These are phyloP conservation scores for Blastobotrys indianensis DNA, from an alignment of 1,139 yeast genomes.

Conservation along the genomic window DNA sequence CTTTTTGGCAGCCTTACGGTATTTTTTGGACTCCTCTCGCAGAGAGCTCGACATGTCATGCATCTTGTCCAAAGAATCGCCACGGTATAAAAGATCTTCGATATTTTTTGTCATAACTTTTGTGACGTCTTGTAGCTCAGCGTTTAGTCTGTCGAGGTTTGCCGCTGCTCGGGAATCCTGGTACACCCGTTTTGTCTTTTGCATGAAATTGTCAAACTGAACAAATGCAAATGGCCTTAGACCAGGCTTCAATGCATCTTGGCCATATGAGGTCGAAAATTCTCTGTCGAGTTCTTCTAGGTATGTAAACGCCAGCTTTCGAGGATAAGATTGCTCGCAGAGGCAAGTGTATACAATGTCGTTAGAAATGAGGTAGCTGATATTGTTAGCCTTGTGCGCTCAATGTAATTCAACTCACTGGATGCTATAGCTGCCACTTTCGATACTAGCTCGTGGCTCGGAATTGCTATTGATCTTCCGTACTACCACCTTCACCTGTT, in stretches of 20 bases:
- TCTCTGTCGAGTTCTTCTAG: conserved; percentile 76
- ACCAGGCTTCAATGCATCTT: conserved; percentile 54
- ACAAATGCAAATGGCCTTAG: conserved; percentile 88
- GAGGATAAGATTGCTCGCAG: conserved; percentile 72
- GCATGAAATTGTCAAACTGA: conserved; percentile 75
- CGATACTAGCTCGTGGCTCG: conserved; percentile 81
- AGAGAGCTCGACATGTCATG: conserved; percentile 78
- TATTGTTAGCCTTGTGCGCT: background rate
- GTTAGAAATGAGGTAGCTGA: conserved; percentile 52
- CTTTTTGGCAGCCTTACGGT: conserved; percentile 82
- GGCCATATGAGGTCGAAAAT: conserved; percentile 73
- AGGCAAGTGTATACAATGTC: conserved; percentile 71
- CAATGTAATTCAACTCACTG: conserved; percentile 38
- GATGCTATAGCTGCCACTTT: conserved; percentile 66
- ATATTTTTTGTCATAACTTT: conserved; percentile 94
- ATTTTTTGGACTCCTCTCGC: conserved; percentile 78
- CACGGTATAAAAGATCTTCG: conserved; percentile 89
- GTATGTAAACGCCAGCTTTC: conserved; percentile 84
- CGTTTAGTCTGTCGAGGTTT: conserved; percentile 77
- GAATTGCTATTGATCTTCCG: conserved; percentile 73
- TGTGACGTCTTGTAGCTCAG: conserved; percentile 88
- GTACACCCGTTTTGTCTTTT: conserved; percentile 81
- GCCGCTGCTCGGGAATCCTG: conserved; percentile 89
- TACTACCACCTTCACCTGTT: conserved; percentile 73
- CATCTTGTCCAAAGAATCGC: conserved; percentile 88